These are phyloP conservation scores for Parsonsia alboflavescens DNA, from an alignment of 257 asterid genomes.

Conservation along the genomic window DNA sequence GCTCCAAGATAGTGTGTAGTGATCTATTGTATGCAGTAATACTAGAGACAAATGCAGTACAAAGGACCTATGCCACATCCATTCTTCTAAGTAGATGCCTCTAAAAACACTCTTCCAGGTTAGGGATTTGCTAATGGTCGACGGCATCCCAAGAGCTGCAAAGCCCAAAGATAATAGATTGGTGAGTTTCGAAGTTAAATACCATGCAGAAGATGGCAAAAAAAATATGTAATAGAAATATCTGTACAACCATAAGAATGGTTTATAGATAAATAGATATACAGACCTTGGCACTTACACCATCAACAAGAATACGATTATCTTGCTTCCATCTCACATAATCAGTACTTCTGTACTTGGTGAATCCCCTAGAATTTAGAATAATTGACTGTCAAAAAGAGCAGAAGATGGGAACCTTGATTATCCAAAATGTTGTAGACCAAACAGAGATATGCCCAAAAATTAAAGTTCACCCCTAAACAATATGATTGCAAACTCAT, in stretches of 20 bases:
- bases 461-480: background rate
- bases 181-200: background rate
- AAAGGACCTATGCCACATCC: background rate
- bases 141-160: constrained; percentile 41
- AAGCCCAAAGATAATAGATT: background rate
- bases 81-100: constrained; percentile 8
- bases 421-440: background rate
- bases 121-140: constrained; percentile 35
- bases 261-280: background rate
- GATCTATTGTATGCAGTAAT: too few relatives aligned
- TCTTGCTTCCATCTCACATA: constrained; percentile 65
- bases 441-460: background rate
- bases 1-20: too few relatives aligned
- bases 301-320: constrained; percentile 52
- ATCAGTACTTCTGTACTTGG: constrained; percentile 55
- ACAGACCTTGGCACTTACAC: constrained; percentile 77
- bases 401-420: background rate
- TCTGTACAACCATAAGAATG: background rate
- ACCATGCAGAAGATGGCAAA: background rate
- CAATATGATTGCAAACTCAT: background rate
- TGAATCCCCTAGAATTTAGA: constrained; percentile 55
- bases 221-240: background rate
- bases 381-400: background rate
- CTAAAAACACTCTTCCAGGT: constrained; percentile 38
- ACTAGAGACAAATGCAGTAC: background rate